Base-by-base conservation (phyloP, 1,284 basidiomycete species). In the Pseudomicrostroma phylloplanum region DNA sequence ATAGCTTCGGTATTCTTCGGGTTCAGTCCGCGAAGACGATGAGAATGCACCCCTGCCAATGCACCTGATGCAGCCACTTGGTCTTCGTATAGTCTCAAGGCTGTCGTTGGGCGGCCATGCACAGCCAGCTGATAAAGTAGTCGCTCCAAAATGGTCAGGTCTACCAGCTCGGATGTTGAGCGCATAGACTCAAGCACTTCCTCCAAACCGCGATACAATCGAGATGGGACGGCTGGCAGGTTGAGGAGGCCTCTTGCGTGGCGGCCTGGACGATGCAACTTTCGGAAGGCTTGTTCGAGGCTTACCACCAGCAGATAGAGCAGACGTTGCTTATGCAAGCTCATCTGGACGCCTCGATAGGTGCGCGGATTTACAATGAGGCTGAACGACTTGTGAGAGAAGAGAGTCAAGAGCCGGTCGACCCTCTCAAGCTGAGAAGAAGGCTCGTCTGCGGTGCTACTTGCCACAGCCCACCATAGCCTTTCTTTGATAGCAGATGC, bases 311-410 rank as follows among this genome's bases (percentile, higher is more conserved):
- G 13, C 17, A 54, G 51, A 25, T 54, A 54, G 13, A 54, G n/a
- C 21, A 54, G 21, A 25, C 51, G 51, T 15, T 54, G 51, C 51
- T 26, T 23, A 15, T 54, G 51, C 51, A 54, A 48, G 46, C 46
- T 25, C 26, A 25, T 4, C 51, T 17, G 17, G 13, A 54, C 21
- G 51, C 25, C 51, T 25, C 7, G 3, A 12, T 48, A 48, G 46
- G 4, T 3, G 4, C 30, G 3, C 30, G 3, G 30, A 3, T 3
- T 9, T 36, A 36, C 30, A 36, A 36, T 36, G 30, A 36, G 30
- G 30, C 9, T 9, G 46, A 48, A 23, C 12, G 46, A 48, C 4
- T 7, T n/a, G 46, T 23, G 12, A 11, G 46, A 48, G 12, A n/a
- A 48, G 6, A 48, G 46, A 6, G 17, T 11, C 23, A 48, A 48